phyloP scores from a whole-genome alignment of 2,329 filamentous ascomycete genomes.

The Penicillium aurantiogriseum region DNA sequence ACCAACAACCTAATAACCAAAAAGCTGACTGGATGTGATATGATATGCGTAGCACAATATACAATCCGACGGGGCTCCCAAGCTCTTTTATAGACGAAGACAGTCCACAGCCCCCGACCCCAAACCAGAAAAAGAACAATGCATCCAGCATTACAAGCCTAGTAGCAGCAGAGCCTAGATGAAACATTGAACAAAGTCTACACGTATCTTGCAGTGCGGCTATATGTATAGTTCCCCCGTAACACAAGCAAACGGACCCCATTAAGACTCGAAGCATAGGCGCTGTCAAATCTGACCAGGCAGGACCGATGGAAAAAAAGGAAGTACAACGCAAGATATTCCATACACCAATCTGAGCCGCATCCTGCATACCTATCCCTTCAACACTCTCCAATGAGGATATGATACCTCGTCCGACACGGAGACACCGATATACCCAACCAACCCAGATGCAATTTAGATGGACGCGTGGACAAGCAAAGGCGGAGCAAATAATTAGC shows the following conservation, averaged over 20 bases:
- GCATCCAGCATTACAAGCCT: neutral
- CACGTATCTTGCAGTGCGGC: neutral
- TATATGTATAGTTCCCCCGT: neutral
- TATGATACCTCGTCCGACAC: neutral
- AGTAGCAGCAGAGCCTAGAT: neutral
- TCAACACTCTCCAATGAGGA: neutral
- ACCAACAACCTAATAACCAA: neutral
- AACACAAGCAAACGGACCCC: constrained; percentile 6
- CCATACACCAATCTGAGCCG: neutral
- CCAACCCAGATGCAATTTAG: neutral
- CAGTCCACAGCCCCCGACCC: neutral
- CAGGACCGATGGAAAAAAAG: neutral
- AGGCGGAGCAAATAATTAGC: neutral
- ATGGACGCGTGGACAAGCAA: neutral
- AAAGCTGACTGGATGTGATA: neutral
- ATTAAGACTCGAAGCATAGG: neutral
- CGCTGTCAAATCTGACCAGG: constrained; percentile 1
- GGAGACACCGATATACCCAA: neutral
- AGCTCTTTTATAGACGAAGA: neutral
- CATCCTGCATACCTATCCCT: neutral
- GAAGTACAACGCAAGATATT: neutral
- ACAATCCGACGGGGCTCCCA: neutral
- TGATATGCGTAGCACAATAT: neutral
- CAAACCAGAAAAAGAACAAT: neutral
- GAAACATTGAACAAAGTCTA: neutral